A percentile compares a stretch with the other conserved stretches of the same genome.
Evolutionary conservation across 2,329 filamentous ascomycete genomes (phyloP).

Genomic region (Fusarium equiseti): DNA sequence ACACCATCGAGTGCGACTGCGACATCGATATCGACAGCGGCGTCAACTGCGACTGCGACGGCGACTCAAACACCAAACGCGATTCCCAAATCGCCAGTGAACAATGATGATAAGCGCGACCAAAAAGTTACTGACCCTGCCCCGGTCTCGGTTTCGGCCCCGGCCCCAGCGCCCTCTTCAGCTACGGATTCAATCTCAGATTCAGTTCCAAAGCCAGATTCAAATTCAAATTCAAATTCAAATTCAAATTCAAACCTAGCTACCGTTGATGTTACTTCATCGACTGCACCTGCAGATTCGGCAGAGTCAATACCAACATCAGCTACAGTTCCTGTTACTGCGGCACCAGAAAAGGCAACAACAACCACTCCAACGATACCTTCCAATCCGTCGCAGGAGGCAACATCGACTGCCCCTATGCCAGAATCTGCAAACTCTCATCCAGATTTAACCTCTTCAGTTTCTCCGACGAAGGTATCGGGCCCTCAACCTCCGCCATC

Average conservation of each 20-base stretch:
- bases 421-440: conserved; percentile 15
- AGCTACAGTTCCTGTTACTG: conserved; percentile 11
- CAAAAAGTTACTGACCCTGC: conserved; percentile 25
- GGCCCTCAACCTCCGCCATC: conserved; percentile 34
- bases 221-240: neutral
- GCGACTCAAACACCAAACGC: conserved; percentile 17
- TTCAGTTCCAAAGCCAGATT: conserved; percentile 13
- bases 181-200: conserved; percentile 14
- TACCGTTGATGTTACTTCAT: conserved; percentile 10
- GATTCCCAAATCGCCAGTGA: conserved; percentile 28
- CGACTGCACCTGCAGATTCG: conserved; percentile 9
- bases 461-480: conserved; percentile 13
- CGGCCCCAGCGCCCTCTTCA: neutral
- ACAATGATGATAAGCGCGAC: conserved; percentile 30
- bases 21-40: conserved; percentile 23
- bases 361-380: conserved; percentile 11
- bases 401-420: conserved; percentile 10
- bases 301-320: conserved; percentile 28
- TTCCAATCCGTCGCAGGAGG: conserved; percentile 14
- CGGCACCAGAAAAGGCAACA: conserved; percentile 15
- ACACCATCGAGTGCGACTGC: conserved; percentile 27
- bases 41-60: conserved; percentile 23
- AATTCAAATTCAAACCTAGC: neutral
- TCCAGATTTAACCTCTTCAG: conserved; percentile 13
- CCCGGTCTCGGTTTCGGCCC: neutral